A percentile compares a stretch with the other conserved stretches of the same genome.
These are phyloP conservation scores for Neopestalotiopsis sp. DNA, from an alignment of 2,329 filamentous ascomycete species.

Conservation along the genomic window DNA sequence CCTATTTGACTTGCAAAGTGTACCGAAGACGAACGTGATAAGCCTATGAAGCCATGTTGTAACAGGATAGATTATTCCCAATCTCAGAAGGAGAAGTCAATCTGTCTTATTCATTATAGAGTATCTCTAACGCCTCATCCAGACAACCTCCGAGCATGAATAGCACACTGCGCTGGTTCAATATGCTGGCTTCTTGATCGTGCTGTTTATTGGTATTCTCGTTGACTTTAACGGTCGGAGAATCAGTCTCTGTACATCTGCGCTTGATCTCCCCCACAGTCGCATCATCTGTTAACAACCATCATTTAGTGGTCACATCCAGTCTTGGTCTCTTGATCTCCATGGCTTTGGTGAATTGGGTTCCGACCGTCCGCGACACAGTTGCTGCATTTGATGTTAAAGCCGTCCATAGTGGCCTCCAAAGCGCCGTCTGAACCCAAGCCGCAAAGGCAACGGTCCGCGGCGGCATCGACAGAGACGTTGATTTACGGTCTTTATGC, in stretches of 20 bases:
- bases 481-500: too few species aligned
- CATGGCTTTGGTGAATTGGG: constrained; percentile 61
- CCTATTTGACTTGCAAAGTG: too few species aligned
- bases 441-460: too few species aligned
- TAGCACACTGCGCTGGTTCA: constrained; percentile 65
- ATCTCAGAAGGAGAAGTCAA: too few species aligned
- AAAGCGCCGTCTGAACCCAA: too few species aligned
- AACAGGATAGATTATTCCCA: too few species aligned
- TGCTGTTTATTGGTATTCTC: constrained; percentile 60
- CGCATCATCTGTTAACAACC: neutral
- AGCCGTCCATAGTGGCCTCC: constrained; percentile 43
- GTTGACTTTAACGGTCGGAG: constrained; percentile 62
- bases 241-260: constrained; percentile 45
- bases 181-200: constrained; percentile 63
- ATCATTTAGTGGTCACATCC: constrained; percentile 43
- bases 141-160: constrained; percentile 35
- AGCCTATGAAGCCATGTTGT: too few species aligned
- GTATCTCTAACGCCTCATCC: too few species aligned
- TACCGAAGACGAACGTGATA: too few species aligned
- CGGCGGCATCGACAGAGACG: too few species aligned
- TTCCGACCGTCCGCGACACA: constrained; percentile 53
- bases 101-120: too few species aligned
- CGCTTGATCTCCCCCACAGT: neutral
- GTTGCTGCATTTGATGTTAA: constrained; percentile 66
- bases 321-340: constrained; percentile 56